These are phyloP conservation scores for Hsuehochloa calcarea DNA, from an alignment of 176 grass and related monocot species.

Conservation along the genomic window DNA sequence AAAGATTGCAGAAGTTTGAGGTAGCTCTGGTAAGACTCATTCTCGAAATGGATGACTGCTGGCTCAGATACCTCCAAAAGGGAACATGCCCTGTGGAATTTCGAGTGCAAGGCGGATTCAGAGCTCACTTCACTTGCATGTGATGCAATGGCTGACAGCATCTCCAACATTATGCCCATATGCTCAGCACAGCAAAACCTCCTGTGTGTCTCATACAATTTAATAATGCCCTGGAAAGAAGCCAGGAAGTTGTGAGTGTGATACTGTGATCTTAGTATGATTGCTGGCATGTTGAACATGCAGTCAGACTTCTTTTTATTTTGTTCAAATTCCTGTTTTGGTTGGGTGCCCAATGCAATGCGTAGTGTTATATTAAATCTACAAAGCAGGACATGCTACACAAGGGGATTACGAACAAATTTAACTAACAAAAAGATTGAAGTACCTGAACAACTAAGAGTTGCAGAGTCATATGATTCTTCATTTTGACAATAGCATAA, in stretches of 20 bases:
- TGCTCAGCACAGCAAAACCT: conserved; percentile 58
- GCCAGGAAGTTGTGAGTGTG: conserved; percentile 19
- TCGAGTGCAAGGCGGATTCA: conserved; percentile 50
- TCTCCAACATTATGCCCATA: conserved; percentile 75
- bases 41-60: conserved; percentile 84
- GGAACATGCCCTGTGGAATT: conserved; percentile 77
- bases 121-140: conserved; percentile 75
- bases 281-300: conserved; percentile 10
- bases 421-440: conserved; percentile 22
- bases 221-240: conserved; percentile 68
- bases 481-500: conserved; percentile 66
- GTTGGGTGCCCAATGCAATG: neutral
- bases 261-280: neutral
- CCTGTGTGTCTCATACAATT: conserved; percentile 63
- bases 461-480: conserved; percentile 53
- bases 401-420: neutral
- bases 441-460: conserved; percentile 74
- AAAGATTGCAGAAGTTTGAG: conserved; percentile 86
- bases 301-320: neutral
- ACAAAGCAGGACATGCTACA: neutral
- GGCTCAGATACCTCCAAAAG: conserved; percentile 86
- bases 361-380: neutral
- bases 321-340: conserved; percentile 1
- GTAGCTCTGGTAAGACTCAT: conserved; percentile 80
- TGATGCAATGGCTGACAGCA: conserved; percentile 61